Evolutionary conservation across 176 grass and related monocot species (phyloP), one percentile per base, ranked within the genome.

Genomic region (Pontederia paniculata): DNA sequence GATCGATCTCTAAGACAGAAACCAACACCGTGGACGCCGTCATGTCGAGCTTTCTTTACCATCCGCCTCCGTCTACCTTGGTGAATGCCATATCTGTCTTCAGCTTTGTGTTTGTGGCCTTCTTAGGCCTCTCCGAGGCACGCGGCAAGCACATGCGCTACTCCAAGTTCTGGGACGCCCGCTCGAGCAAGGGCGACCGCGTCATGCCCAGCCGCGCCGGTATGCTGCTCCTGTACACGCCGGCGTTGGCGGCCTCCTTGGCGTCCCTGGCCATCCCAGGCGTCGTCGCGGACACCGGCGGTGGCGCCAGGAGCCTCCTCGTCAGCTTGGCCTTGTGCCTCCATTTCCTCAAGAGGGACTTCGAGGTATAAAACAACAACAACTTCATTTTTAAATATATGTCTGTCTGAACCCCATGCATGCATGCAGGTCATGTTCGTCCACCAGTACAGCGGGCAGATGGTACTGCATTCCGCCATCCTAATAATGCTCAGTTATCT

Each of bases 141-240:
- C 54, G 72, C 48, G 82, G 82, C 55, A 37, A 63, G 4, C 69
- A 86, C 69, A 47, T 83, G 42, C 59, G 68, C 12, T 86, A 91
- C 66, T 86, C 82, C 60, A 91, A 86, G 77, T 86, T 91, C 73
- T 83, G 69, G 82, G 66, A 79, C 76, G 51, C 71, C 76, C 9
- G 57, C 15, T 60, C 69, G 9, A 63, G 31, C n/a, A 21, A 49
- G 20, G 14, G 16, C 0, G 7, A 11, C 9, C 13, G 5, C 13
- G 10, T 58, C 9, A 42, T 86, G 28, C 37, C 69, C 0, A 66
- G 61, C 78, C 68, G 69, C 1, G 45, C 17, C 18, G 79, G 78
- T 31, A 93, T 93, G 88, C 55, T 80, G 62, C 55, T 93, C 3
- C 62, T 77, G 50, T 93, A 93, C 65, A 37, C 21, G 20, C 88